Conservation (phyloP, 2,329 filamentous ascomycete genomes). For the Talaromyces pinophilus region DNA sequence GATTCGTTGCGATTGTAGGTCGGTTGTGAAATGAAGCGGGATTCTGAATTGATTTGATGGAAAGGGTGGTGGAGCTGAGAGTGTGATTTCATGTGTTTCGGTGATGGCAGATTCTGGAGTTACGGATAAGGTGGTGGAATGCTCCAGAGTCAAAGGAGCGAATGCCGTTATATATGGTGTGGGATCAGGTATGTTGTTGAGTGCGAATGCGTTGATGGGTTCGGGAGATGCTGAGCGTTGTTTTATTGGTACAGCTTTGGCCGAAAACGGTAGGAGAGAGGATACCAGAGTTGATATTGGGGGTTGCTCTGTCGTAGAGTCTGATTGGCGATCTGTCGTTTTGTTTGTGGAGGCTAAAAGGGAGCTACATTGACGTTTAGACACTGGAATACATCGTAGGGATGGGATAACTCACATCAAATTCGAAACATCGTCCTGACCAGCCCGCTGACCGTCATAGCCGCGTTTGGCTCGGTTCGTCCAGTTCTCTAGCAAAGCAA, state of each 20-base stretch:
- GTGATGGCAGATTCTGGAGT: constrained; percentile 27
- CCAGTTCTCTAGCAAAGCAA: constrained; percentile 59
- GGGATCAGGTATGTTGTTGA: constrained; percentile 56
- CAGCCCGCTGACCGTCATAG: constrained; percentile 32
- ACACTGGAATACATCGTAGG: neutral
- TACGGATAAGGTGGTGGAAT: constrained; percentile 32
- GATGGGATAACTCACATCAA: constrained; percentile 36
- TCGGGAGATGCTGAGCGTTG: constrained; percentile 40
- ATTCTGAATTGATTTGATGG: constrained; percentile 37
- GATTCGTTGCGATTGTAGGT: constrained; percentile 39
- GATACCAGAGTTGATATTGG: constrained; percentile 42
- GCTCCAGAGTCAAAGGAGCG: constrained; percentile 62
- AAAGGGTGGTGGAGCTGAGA: constrained; percentile 41
- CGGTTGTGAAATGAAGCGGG: constrained; percentile 38
- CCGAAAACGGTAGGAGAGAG: constrained; percentile 44
- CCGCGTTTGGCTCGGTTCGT: constrained; percentile 56
- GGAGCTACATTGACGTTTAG: constrained; percentile 36
- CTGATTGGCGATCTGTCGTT: constrained; percentile 32
- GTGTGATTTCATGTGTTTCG: constrained; percentile 39
- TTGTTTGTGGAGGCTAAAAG: constrained; percentile 36
- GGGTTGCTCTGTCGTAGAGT: constrained; percentile 27
- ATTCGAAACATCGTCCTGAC: constrained; percentile 38
- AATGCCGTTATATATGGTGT: constrained; percentile 71
- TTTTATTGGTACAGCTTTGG: constrained; percentile 29
- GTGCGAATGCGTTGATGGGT: constrained; percentile 66